Evolutionary conservation across 805 yeast genomes (phyloP).

Genomic region (Candida broadrunensis): DNA sequence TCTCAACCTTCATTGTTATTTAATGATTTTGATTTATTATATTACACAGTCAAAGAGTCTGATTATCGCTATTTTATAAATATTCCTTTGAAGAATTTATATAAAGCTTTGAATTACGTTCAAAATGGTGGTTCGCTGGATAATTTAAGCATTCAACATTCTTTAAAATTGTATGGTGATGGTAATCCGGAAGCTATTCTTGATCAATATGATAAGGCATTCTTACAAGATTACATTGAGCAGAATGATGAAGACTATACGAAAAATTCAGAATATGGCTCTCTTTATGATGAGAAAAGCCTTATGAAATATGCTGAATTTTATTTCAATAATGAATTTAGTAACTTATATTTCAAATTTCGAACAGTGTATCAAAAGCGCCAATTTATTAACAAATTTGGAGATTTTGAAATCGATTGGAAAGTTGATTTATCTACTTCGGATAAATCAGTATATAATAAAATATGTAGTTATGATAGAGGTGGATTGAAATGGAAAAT

Average conservation of each 20-base stretch:
- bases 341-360: constrained; percentile 34
- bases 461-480: constrained; percentile 30
- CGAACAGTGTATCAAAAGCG: constrained; percentile 39
- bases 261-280: not conserved
- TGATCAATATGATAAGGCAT: constrained; percentile 17
- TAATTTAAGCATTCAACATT: constrained; percentile 12
- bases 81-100: constrained; percentile 43
- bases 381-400: constrained; percentile 40
- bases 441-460: not conserved
- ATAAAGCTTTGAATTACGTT: constrained; percentile 41
- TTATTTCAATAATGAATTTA: constrained; percentile 28
- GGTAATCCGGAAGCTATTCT: constrained; percentile 20
- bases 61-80: constrained; percentile 43
- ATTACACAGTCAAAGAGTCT: constrained; percentile 37
- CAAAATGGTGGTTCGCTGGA: constrained; percentile 24
- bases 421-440: constrained; percentile 10
- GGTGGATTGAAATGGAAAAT: constrained; percentile 42
- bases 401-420: constrained; percentile 35
- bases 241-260: not conserved
- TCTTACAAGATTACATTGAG: constrained; percentile 5
- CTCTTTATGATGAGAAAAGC: constrained; percentile 7
- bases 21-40: constrained; percentile 43
- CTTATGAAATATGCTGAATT: constrained; percentile 31
- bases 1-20: constrained; percentile 38
- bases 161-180: constrained; percentile 19